Base-by-base conservation (phyloP, 169 alveolate genomes). In the Plasmodium blacklocki region DNA sequence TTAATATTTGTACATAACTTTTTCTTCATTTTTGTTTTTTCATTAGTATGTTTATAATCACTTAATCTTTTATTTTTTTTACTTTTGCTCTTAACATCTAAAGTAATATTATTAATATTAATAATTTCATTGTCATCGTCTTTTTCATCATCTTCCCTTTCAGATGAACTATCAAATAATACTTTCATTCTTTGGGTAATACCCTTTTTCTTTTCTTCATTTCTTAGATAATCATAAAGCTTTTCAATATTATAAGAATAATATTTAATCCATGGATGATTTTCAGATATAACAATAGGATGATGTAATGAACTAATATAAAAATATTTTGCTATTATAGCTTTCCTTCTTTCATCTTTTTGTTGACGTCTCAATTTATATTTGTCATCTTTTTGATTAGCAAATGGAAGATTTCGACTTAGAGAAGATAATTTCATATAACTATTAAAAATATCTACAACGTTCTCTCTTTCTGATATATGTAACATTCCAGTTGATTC, bases 231-330 rank as follows among this genome's bases (percentile, higher is more conserved):
- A 32, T 54, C 19, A 67, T 68, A 83, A 3, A 67, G 47, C 23
- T 83, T 67, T 43, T 83, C 91, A 21, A 83, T 58, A 49, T 15
- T 67, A 83, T 83, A 56, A 3, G 50, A 49, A 52, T 83, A 83
- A 60, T 52, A 83, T 50, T 83, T 83, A 43, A 83, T 39, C 91
- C 91, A 83, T 3, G 91, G 91, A 49, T 83, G 91, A 83, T 83
- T 83, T 50, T 83, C 91, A 3, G 91, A 83, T 54, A 90, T 89
- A 52, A 94, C 93, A 4, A 94, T 92, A 14, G 96, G 96, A 50
- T 94, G 96, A 68, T 94, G 96, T 26, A 94, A 49, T 7, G 91
- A 67, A 70, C 83, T 83, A 59, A 83, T 68, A 56, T 83, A 67
- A 67, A 83, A 60, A 47, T 83, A 83, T 63, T 83, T 83, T 11